Evolutionary conservation across 805 yeast species (phyloP), one percentile per base, ranked within the genome.

Genomic region (Pichia eremophila): DNA sequence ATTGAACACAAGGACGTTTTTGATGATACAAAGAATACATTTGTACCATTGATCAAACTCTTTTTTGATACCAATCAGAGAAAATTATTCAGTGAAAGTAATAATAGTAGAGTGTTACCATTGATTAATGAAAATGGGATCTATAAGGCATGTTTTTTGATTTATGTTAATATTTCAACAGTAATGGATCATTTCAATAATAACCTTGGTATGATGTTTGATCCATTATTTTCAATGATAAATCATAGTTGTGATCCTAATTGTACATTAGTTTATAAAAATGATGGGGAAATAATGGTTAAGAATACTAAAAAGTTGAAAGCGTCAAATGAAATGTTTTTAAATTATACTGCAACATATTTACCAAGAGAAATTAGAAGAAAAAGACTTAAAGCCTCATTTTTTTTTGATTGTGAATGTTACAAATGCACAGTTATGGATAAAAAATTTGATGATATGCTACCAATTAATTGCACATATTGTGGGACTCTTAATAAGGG

Each of bases 171-270:
- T 51, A 51, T 63, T 6, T 61, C 62, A 8, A 53, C 53, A 4
- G 29, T 63, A 27, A 57, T 59, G 34, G 61, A 68, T 47, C 45
- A 48, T 31, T 57, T 50, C 36, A 52, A 52, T 11, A 67, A 63
- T 38, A 46, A 57, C 6, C 56, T 63, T 41, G 75, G 73, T 1
- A 44, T 59, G 8, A 53, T 62, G 54, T 61, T 71, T 52, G 72
- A 69, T 48, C 69, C 69, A 0, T 49, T 56, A 4, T 62, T 69
- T 50, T 54, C 73, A 12, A 49, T 70, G 41, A 63, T 69, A 19
- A 71, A 70, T 44, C 75, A 70, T 55, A 65, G 71, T 8, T 71
- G 75, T 52, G 51, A 56, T 6, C 73, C 74, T 6, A 70, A 69
- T 47, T 53, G 62, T 31, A 44, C 57, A 9, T 41, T 60, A 8